Evolutionary conservation across 257 asterid species (phyloP).

Genomic region (Penstemon newberryi): DNA sequence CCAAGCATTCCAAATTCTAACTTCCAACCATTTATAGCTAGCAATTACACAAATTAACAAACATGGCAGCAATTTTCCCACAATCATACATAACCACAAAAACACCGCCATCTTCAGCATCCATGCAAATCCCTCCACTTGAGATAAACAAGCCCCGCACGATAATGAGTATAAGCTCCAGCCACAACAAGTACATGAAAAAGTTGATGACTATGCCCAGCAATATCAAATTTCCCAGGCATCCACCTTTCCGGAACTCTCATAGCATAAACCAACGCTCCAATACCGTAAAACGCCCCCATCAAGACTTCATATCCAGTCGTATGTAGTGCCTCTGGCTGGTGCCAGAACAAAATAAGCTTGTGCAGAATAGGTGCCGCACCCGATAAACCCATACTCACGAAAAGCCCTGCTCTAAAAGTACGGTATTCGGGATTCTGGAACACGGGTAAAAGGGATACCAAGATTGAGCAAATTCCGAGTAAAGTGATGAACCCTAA

Average conservation of each 20-base stretch:
- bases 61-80: background rate
- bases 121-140: conserved; percentile 89
- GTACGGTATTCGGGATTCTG: conserved; percentile 77
- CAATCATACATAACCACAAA: background rate
- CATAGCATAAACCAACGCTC: conserved; percentile 81
- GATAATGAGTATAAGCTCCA: conserved; percentile 89
- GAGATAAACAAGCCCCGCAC: conserved; percentile 85
- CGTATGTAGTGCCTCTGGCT: conserved; percentile 83
- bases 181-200: conserved; percentile 95
- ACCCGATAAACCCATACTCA: conserved; percentile 88
- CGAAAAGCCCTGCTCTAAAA: conserved; percentile 75
- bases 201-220: conserved; percentile 90
- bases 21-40: background rate
- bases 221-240: conserved; percentile 94
- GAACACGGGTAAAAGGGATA: conserved; percentile 80
- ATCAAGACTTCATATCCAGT: conserved; percentile 78
- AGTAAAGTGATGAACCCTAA: conserved; percentile 79
- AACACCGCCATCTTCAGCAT: conserved; percentile 43
- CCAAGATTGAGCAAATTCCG: conserved; percentile 66
- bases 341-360: conserved; percentile 75
- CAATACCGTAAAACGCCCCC: conserved; percentile 77
- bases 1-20: background rate
- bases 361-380: conserved; percentile 82
- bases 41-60: background rate
- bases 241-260: conserved; percentile 86